Evolutionary conservation across 2,329 filamentous ascomycete genomes (phyloP), one percentile per base, ranked within the genome.

Genomic region (Chaetomium olivaceum): DNA sequence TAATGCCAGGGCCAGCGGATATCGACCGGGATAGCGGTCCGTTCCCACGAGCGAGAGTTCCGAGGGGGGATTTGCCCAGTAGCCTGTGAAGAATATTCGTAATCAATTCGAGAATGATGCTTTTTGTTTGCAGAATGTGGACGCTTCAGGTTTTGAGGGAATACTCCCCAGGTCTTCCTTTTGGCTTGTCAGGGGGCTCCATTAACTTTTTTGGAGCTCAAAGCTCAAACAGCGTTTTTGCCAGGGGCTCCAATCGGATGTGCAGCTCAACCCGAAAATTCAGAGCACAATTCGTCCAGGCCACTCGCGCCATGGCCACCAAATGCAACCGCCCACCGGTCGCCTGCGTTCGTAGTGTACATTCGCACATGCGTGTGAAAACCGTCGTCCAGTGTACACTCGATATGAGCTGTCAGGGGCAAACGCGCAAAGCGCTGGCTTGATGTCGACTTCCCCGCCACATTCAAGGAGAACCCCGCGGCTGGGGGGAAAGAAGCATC

Each of bases 401-500:
- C n/a, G n/a, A n/a, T n/a, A 7, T 43, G 39, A 43, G 16, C 3
- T 43, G 2, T 39, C 36, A 43, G 39, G 39, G 39, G 39, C 39
- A 27, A 52, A 52, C 23, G 51, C 25, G 25, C 51, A 31, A 55
- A 55, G 27, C 50, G 50, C 23, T 52, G 50, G 50, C 25, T 8
- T 29, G 21, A 27, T 16, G 39, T 43, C 39, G 39, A 43, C 16
- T 43, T 43, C 16, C 39, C 39, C 39, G 39, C 39, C 39, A 43
- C 39, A 43, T 43, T 14, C 16, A 36, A 56, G 21, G 12, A 56
- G 21, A 61, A 50, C 58, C 43, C 57, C 62, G 23, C 50, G 31
- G 31, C 55, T 25, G 31, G 23, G 19, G 55, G 55, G n/a, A n/a
- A 36, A 46, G 12, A 58, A 58, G 21, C 23, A 25, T 19, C 21